Evolutionary conservation across 2,329 filamentous ascomycete species (phyloP), one percentile per base, ranked within the genome.

Genomic region (Helotiales sp.): DNA sequence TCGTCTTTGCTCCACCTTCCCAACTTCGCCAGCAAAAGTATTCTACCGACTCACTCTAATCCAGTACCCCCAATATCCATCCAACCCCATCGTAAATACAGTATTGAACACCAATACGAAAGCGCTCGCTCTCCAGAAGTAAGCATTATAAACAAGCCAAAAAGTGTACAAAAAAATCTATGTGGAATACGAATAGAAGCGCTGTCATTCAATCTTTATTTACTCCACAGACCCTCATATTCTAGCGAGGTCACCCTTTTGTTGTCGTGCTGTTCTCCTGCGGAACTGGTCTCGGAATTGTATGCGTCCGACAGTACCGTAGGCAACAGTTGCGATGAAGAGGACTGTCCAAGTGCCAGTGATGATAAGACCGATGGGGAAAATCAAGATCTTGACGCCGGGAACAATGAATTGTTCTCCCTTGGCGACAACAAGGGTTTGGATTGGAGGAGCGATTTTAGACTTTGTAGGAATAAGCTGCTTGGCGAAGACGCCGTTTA

Each of bases 361-460:
- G 73, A 93, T 83, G 71, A 92, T 80, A n/a, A 90, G 80, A 20
- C 91, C 91, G 32, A 90, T 81, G 7, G 91, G 91, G 78, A 91
- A 89, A 68, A 93, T 86, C 73, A 91, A 82, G 63, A 93, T 83
- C 68, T 86, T 84, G 45, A 87, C 84, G 52, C 91, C 91, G 0
- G 91, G 91, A 1, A 93, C 80, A 15, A 92, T 82, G 71, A 93
- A 93, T 1, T 89, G 87, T 10, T 68, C 62, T 34, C 70, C 73
- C 10, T 71, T 61, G n/a, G 82, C 78, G 62, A 74, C 72, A 22
- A 76, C 74, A 28, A 75, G 73, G 17, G 75, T 77, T 69, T 75
- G 75, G 32, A 77, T 74, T 0, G 75, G 76, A 17, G 71, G 69
- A 6, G 32, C 34, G 20, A 82, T 77, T 68, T 64, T 67, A 2